Evolutionary conservation across 768 basidiomycete species (phyloP), one percentile per base, ranked within the genome.

Genomic region (Lactarius quietus): DNA sequence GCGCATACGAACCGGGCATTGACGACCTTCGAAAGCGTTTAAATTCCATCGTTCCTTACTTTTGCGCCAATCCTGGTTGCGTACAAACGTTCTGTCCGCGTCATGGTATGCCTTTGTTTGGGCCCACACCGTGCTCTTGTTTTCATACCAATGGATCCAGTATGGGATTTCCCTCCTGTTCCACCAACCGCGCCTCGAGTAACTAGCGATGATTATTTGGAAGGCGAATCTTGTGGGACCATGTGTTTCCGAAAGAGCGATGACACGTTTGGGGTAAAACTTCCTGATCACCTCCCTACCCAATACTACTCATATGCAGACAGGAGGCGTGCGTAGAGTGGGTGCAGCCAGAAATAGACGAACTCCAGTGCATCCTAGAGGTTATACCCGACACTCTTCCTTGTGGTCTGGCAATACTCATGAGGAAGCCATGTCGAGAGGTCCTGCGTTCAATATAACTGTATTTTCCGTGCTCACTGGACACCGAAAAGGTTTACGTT

Each of bases 1-100:
- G 29, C 57, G 72, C 26, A 14, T 68, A 35, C 69, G 70, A 61
- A 61, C 70, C 56, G 45, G 51, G 39, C 53, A 52, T 72, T 1
- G 56, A 65, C 15, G 26, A 72, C 26, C 73, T 75, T 57, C 75
- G 75, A 54, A 57, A 65, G 17, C 70, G 66, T 17, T 51, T 69
- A 12, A 68, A 67, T 18, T 75, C 73, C 35, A 17, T 71, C 2
- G 58, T 71, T 26, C 67, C 70, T 1, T 54, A 64, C 39, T 76
- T 75, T 51, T 71, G 65, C 23, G 36, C 71, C 4, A 72, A 73
- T 52, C 61, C 73, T 64, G 12, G 10, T 29, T 59, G 62, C 38
- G 58, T 67, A 2, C 65, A 66, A 3, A n/a, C 45, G 14, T 15
- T 48, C 38, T 65, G 62, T 31, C 61, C 57, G 7, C 31, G 3